These are phyloP conservation scores for Aspergillus diversus DNA, from an alignment of 495 filamentous ascomycete genomes.

Conservation along the genomic window DNA sequence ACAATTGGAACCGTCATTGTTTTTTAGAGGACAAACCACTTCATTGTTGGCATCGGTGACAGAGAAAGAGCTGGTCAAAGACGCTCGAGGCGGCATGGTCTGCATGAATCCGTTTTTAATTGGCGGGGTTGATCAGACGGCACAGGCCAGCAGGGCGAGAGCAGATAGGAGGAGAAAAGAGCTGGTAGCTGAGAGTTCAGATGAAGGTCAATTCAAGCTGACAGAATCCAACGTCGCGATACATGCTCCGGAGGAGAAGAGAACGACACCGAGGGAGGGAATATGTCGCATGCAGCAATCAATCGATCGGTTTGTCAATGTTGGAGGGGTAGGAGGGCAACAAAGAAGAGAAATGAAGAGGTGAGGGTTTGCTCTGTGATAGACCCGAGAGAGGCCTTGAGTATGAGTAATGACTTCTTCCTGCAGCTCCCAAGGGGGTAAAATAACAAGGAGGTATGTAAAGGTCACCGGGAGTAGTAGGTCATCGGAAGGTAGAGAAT, in stretches of 20 bases:
- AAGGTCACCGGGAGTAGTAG: conserved; percentile 13
- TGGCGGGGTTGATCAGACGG: conserved; percentile 25
- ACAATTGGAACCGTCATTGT: conserved; percentile 96
- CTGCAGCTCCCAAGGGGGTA: conserved; percentile 20
- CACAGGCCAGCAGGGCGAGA: conserved; percentile 14
- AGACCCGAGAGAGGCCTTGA: conserved; percentile 6
- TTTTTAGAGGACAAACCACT: conserved; percentile 93
- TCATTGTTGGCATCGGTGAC: conserved; percentile 91
- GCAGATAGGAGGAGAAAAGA: neutral
- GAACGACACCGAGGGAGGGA: neutral
- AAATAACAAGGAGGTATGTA: conserved; percentile 10
- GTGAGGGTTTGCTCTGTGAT: conserved; percentile 8
- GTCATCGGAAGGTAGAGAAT: conserved; percentile 19
- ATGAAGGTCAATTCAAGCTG: conserved; percentile 21
- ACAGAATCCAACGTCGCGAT: conserved; percentile 17
- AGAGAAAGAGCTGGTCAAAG: conserved; percentile 87
- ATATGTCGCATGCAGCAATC: conserved; percentile 17
- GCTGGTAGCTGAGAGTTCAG: conserved; percentile 10
- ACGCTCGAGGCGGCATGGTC: conserved; percentile 84
- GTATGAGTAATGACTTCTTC: conserved; percentile 13
- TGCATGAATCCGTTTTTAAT: conserved; percentile 46
- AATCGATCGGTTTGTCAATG: conserved; percentile 4
- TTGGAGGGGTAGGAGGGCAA: conserved; percentile 15
- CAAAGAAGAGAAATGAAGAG: neutral
- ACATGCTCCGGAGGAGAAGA: conserved; percentile 18